Conservation (phyloP, 176 grass and related monocot genomes). For the Bonia amplexicaulis region DNA sequence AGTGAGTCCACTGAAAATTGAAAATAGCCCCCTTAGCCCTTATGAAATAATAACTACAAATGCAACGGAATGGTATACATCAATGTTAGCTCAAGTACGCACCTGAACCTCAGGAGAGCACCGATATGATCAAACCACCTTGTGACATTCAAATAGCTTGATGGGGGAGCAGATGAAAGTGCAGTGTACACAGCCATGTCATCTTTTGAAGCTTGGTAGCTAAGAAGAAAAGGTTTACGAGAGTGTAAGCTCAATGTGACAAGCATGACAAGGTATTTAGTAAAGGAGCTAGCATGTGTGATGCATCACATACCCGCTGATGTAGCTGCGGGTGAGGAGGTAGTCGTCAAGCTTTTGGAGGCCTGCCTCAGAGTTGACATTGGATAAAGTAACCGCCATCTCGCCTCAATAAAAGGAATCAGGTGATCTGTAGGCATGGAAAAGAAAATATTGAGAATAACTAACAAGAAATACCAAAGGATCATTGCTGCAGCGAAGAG, state of each 20-base stretch:
- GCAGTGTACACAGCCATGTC: slow-evolving; percentile 52
- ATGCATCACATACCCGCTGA: slow-evolving; percentile 40
- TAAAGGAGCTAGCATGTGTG: neutral
- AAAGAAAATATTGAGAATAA: neutral
- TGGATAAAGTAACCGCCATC: slow-evolving; percentile 53
- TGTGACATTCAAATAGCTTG: slow-evolving; percentile 46
- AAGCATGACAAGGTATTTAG: neutral
- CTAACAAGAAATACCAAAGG: neutral
- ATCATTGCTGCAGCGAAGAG: neutral
- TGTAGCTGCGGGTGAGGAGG: slow-evolving; percentile 64
- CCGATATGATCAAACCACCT: slow-evolving; percentile 74
- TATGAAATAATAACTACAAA: neutral
- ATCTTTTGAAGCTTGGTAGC: slow-evolving; percentile 82
- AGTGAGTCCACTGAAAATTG: slow-evolving; percentile 43
- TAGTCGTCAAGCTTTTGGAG: slow-evolving; percentile 66
- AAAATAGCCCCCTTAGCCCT: neutral
- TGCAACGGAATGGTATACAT: neutral
- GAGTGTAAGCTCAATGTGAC: neutral
- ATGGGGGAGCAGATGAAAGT: slow-evolving; percentile 37
- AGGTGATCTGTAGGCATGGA: neutral
- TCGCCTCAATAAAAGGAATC: neutral
- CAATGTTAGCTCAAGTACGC: neutral
- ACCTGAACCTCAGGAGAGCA: slow-evolving; percentile 62
- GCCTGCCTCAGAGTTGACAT: slow-evolving; percentile 46
- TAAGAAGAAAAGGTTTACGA: neutral